Evolutionary conservation across 2,329 filamentous ascomycete species (phyloP).

Genomic region (Fusarium nematophilum): DNA sequence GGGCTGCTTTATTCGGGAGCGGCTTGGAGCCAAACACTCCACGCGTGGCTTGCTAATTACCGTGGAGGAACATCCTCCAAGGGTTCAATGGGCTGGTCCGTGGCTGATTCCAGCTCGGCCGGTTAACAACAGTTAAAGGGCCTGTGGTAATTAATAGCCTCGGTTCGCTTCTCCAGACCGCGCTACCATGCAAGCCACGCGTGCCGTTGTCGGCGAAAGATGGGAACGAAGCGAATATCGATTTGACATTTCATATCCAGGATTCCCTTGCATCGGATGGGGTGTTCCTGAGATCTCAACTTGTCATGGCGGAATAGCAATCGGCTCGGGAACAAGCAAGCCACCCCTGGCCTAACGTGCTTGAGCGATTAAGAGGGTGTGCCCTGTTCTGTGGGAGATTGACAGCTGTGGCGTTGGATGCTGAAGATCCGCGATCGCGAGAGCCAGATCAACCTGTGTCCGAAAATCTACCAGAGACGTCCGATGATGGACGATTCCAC

Average conservation of each 20-base stretch:
- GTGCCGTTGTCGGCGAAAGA: background rate
- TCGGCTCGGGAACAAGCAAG: background rate
- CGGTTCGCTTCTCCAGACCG: conserved; percentile 8
- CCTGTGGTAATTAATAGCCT: conserved; percentile 18
- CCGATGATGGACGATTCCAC: conserved; percentile 1
- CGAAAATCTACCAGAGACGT: background rate
- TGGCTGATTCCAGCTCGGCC: conserved; percentile 32
- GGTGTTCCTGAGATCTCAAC: conserved; percentile 20
- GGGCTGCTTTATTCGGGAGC: conserved; percentile 23
- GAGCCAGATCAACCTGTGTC: background rate
- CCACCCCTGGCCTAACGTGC: conserved; percentile 1
- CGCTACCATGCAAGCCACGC: conserved; percentile 16
- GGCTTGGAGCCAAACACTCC: conserved; percentile 23
- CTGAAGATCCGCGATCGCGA: conserved; percentile 1
- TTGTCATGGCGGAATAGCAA: conserved; percentile 1
- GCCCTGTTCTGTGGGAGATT: conserved; percentile 6
- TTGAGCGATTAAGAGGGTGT: too few relatives aligned
- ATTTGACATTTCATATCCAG: conserved; percentile 20
- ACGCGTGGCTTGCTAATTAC: conserved; percentile 37
- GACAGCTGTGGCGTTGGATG: conserved; percentile 1
- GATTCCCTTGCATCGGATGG: conserved; percentile 31
- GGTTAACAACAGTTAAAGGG: conserved; percentile 23
- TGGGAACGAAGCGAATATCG: conserved; percentile 7
- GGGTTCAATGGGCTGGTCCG: conserved; percentile 23
- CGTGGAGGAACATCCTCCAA: conserved; percentile 22